phyloP scores from a whole-genome alignment of 1,139 yeast species.

The Candida glucosophila region DNA sequence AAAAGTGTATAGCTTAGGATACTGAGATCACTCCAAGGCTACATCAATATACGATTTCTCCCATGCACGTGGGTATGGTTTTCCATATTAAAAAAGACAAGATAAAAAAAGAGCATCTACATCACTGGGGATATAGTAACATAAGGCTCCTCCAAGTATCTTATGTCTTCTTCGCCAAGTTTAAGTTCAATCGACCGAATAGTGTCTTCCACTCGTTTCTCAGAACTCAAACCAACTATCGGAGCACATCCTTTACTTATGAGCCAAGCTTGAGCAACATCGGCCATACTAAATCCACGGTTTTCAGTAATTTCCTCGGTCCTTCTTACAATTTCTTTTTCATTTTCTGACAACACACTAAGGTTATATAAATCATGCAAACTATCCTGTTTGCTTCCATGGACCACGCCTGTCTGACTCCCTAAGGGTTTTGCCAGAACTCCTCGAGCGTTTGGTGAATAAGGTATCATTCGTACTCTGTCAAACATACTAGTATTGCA shows the following conservation, averaged over 20 bases:
- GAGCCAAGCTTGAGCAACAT: slow-evolving; percentile 47
- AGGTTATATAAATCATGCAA: slow-evolving; percentile 4
- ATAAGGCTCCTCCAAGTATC: slow-evolving; percentile 44
- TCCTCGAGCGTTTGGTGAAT: slow-evolving; percentile 45
- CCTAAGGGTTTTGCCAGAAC: slow-evolving; percentile 31
- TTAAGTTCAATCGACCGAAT: slow-evolving; percentile 32
- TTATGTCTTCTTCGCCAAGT: slow-evolving; percentile 36
- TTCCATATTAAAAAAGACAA: no score
- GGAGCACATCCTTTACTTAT: slow-evolving; percentile 42
- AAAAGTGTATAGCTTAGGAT: no score
- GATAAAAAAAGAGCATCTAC: no score
- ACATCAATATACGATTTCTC: no score
- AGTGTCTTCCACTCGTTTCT: slow-evolving; percentile 46
- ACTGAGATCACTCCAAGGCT: no score
- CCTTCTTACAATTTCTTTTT: slow-evolving; percentile 36
- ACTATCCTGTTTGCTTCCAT: slow-evolving; percentile 4
- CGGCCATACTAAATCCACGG: slow-evolving; percentile 40
- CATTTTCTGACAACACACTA: slow-evolving; percentile 7
- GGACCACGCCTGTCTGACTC: slow-evolving; percentile 2
- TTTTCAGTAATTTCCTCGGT: slow-evolving; percentile 45
- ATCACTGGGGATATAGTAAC: slow-evolving; percentile 15
- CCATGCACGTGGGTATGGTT: no score
- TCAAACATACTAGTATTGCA: slow-evolving; percentile 28
- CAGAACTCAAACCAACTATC: slow-evolving; percentile 46
- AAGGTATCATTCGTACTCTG: slow-evolving; percentile 43